phyloP scores from a whole-genome alignment of 768 basidiomycete genomes.

The Pleurotus giganteus region DNA sequence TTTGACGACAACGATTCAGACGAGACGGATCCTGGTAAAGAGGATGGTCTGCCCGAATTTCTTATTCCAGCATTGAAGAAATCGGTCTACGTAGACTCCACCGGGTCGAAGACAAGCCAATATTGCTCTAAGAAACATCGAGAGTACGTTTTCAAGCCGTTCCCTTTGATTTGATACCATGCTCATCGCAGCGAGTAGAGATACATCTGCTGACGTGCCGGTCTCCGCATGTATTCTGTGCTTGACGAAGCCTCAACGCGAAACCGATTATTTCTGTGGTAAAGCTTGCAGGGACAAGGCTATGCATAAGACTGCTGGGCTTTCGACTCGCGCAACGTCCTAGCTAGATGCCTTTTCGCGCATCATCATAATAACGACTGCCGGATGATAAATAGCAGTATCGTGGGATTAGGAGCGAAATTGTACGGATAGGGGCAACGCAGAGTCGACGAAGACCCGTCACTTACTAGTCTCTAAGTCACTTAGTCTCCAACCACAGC shows the following conservation, averaged over 20 bases:
- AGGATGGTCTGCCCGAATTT: constrained; percentile 40
- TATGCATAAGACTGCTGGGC: constrained; percentile 39
- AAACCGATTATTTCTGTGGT: constrained; percentile 62
- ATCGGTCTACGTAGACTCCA: constrained; percentile 52
- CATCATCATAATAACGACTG: too few species aligned
- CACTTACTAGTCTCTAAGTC: too few species aligned
- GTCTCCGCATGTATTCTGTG: constrained; percentile 64
- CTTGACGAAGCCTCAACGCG: constrained; percentile 54
- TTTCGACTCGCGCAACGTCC: too few species aligned
- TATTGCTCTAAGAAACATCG: constrained; percentile 63
- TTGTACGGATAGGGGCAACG: too few species aligned
- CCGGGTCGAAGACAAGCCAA: constrained; percentile 47
- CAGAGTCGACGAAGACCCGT: too few species aligned
- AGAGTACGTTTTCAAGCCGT: constrained; percentile 64
- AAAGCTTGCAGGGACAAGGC: constrained; percentile 58
- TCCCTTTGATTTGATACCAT: constrained; percentile 10
- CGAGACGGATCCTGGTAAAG: neutral
- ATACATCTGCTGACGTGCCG: constrained; percentile 53
- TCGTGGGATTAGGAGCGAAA: too few species aligned
- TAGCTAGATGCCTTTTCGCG: too few species aligned
- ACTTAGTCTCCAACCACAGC: too few species aligned
- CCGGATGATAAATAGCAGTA: too few species aligned
- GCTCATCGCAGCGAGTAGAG: constrained; percentile 34
- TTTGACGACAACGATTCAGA: constrained; percentile 1
- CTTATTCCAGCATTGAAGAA: constrained; percentile 58